A percentile compares a stretch with the other conserved stretches of the same genome.
phyloP scores from a whole-genome alignment of 2,329 filamentous ascomycete species.

The Hypoxylon sp. region DNA sequence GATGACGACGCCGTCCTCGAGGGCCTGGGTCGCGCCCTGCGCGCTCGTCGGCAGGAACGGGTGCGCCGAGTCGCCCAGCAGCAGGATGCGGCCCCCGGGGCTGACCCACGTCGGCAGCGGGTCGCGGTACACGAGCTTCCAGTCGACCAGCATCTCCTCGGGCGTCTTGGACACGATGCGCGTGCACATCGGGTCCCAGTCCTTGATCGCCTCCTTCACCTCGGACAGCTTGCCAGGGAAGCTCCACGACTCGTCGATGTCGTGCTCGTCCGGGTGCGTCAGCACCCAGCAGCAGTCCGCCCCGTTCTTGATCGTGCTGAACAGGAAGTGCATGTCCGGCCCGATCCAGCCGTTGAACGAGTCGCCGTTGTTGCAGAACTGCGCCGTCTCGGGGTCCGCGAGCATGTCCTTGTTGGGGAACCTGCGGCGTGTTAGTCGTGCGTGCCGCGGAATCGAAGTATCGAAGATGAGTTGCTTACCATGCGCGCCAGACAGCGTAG shows the following conservation, averaged over 20 bases:
- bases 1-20: constrained; percentile 59
- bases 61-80: constrained; percentile 60
- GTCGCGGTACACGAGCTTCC: constrained; percentile 60
- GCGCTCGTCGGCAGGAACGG: constrained; percentile 58
- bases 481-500: constrained; percentile 62
- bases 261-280: constrained; percentile 61
- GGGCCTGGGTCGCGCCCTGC: constrained; percentile 58
- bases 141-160: constrained; percentile 53
- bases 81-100: constrained; percentile 51
- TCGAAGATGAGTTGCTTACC: constrained; percentile 47
- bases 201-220: constrained; percentile 58
- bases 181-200: constrained; percentile 59
- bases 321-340: constrained; percentile 64
- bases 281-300: constrained; percentile 66
- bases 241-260: constrained; percentile 64
- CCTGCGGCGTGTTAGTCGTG: constrained; percentile 39
- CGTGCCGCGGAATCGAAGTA: not conserved
- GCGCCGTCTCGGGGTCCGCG: constrained; percentile 58
- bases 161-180: constrained; percentile 58
- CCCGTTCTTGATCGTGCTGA: constrained; percentile 64
- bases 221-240: constrained; percentile 61
- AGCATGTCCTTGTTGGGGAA: constrained; percentile 61
- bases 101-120: constrained; percentile 59
- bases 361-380: constrained; percentile 64
- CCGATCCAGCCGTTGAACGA: constrained; percentile 68